Evolutionary conservation across 2,329 filamentous ascomycete species (phyloP), one percentile per base, ranked within the genome.

Genomic region (Cadophora sp.): DNA sequence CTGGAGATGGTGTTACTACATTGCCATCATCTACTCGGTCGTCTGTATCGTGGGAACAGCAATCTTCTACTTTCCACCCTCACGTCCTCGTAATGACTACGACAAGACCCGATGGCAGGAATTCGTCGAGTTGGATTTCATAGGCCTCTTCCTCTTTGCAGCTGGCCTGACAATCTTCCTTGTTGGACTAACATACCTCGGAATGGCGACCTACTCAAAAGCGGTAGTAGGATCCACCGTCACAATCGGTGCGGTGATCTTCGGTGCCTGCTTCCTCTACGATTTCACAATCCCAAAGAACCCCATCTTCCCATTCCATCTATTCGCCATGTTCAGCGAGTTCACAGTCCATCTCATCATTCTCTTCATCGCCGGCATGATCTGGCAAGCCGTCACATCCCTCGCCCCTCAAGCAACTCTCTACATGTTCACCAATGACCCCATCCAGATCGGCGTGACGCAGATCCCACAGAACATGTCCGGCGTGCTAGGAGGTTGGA

Each of bases 1-100:
- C 60, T 86, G 83, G 83, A 78, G 84, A 33, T 84, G 83, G 82
- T 79, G 76, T 65, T 86, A 82, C 73, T 85, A 82, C 69, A 72
- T 85, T 8, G 80, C 80, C 66, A 81, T 82, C 70, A 81, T 83
- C 61, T 77, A 81, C 65, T 79, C 77, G 36, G 76, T 74, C 22
- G 64, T 82, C 24, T 76, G 78, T 3, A 71, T 82, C 1, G 71
- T 78, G 3, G 76, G 83, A 6, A 83, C 80, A 58, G 73, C 76
- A 27, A 77, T 82, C 68, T 81, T 83, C 64, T 85, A 84, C 75
- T 80, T 80, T 68, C 83, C 82, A 33, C 82, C 83, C 0, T 79
- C 78, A 7, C 83, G 79, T 72, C 73, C 79, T 50, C 79, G 80
- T 72, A 77, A 81, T 20, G 80, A 83, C 66, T 73, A 79, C 43